Evolutionary conservation across 495 filamentous ascomycete genomes (phyloP).

Genomic region (Physcia stellaris): DNA sequence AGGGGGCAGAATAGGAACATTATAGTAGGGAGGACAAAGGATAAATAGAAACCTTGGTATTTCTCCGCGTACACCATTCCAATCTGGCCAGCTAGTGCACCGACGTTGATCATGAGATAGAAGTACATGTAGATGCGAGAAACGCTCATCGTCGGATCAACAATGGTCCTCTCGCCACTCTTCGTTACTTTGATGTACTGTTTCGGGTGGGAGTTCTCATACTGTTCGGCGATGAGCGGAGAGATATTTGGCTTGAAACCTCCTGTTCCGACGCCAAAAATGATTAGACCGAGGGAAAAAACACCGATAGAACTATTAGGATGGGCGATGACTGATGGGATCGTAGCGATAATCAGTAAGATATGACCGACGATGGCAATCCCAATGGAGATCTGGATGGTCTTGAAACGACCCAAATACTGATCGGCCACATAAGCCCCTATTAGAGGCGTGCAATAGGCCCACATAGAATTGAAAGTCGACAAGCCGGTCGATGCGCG

Average conservation of each 20-base stretch:
- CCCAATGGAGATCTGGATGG: conserved; percentile 43
- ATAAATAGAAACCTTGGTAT: conserved; percentile 61
- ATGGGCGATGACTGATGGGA: conserved; percentile 29
- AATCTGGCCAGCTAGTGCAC: conserved; percentile 43
- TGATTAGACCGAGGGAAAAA: background rate
- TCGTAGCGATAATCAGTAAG: conserved; percentile 34
- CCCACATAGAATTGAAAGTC: conserved; percentile 64
- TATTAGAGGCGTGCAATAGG: conserved; percentile 53
- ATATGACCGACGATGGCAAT: conserved; percentile 35
- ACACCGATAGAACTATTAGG: conserved; percentile 32
- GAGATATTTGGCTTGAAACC: conserved; percentile 60
- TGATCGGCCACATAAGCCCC: conserved; percentile 63
- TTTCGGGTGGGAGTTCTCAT: conserved; percentile 35
- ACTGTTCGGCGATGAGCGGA: conserved; percentile 56
- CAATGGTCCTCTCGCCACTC: conserved; percentile 59
- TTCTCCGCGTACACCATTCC: conserved; percentile 54
- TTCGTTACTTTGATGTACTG: conserved; percentile 35
- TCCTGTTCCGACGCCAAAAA: conserved; percentile 30
- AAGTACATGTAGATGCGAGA: conserved; percentile 64
- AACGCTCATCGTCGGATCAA: conserved; percentile 61
- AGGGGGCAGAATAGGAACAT: conserved; percentile 33
- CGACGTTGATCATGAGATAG: conserved; percentile 68
- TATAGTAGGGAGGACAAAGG: conserved; percentile 50
- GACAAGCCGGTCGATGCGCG: conserved; percentile 49
- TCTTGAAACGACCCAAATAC: conserved; percentile 55